Percentiles rank a stretch among this genome's conserved stretches.
phyloP scores from a whole-genome alignment of 805 yeast genomes.

The Suhomyces prunicola region DNA sequence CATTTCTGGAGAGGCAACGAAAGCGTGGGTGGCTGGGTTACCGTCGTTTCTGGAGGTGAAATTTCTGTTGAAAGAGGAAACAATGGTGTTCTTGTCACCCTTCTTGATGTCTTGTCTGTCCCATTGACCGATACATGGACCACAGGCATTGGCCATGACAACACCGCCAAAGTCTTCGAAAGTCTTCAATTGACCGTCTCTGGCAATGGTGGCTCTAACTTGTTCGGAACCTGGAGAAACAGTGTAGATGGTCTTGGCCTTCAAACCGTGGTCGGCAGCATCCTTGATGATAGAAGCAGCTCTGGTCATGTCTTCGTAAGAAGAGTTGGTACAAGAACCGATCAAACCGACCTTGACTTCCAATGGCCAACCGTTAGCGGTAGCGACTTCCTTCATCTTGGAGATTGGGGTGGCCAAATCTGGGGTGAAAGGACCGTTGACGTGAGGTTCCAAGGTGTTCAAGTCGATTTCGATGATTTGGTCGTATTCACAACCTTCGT shows the following conservation, averaged over 20 bases:
- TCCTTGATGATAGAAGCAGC: constrained; percentile 87
- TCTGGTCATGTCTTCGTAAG: constrained; percentile 97
- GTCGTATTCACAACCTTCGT: constrained; percentile 86
- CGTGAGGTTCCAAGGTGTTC: constrained; percentile 84
- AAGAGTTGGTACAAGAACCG: constrained; percentile 98
- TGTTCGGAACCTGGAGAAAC: constrained; percentile 99
- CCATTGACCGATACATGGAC: constrained; percentile 99
- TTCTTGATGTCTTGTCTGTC: constrained; percentile 89
- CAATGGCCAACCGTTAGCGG: constrained; percentile 79
- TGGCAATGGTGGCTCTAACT: constrained; percentile 92
- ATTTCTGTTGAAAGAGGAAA: constrained; percentile 96
- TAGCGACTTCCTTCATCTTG: constrained; percentile 68
- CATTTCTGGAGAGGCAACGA: constrained; percentile 95
- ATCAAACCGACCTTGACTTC: constrained; percentile 88
- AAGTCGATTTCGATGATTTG: constrained; percentile 88
- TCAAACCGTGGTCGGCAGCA: constrained; percentile 81
- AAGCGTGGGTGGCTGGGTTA: constrained; percentile 95
- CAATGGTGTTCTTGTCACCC: constrained; percentile 95
- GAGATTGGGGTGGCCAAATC: constrained; percentile 94
- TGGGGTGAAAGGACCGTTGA: constrained; percentile 98
- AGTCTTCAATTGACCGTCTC: constrained; percentile 84
- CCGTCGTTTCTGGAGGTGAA: constrained; percentile 98
- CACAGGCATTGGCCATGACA: constrained; percentile 96
- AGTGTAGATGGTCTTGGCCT: constrained; percentile 82
- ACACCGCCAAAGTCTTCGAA: constrained; percentile 87